A percentile compares a stretch with the other conserved stretches of the same genome.
Evolutionary conservation across 768 basidiomycete species (phyloP).

Genomic region (Suillus discolor): DNA sequence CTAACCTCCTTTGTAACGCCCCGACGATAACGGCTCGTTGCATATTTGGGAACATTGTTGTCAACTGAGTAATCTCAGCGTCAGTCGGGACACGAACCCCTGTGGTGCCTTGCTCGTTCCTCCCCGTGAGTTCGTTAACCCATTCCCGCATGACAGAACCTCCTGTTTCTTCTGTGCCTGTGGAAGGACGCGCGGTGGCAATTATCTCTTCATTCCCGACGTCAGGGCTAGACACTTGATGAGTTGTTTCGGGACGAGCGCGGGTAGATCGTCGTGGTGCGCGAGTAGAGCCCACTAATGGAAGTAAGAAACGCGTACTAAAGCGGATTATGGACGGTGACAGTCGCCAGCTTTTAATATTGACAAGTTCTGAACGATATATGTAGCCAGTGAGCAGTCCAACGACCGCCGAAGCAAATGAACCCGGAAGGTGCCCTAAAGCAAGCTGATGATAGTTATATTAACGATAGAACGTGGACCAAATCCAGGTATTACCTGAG

Average conservation of each 20-base stretch:
- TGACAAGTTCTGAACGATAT: slow-evolving; percentile 82
- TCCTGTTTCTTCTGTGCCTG: slow-evolving; percentile 31
- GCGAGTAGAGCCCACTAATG: slow-evolving; percentile 66
- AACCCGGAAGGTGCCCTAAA: slow-evolving; percentile 66
- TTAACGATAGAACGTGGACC: slow-evolving; percentile 13
- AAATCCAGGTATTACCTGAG: slow-evolving; percentile 52
- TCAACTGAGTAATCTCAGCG: slow-evolving; percentile 72
- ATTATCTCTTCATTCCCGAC: slow-evolving; percentile 58
- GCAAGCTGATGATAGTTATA: slow-evolving; percentile 53
- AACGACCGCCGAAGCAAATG: slow-evolving; percentile 58
- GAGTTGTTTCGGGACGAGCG: slow-evolving; percentile 64
- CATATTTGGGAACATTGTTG: slow-evolving; percentile 83
- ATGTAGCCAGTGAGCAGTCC: slow-evolving; percentile 74
- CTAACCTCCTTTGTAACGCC: slow-evolving; percentile 83
- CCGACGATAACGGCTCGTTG: slow-evolving; percentile 71
- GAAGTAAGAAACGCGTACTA: slow-evolving; percentile 57
- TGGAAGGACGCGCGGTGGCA: slow-evolving; percentile 56
- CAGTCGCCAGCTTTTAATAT: slow-evolving; percentile 79
- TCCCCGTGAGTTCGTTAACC: slow-evolving; percentile 79
- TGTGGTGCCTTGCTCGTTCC: slow-evolving; percentile 51
- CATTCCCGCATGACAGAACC: slow-evolving; percentile 72
- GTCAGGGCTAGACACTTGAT: slow-evolving; percentile 19
- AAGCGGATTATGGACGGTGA: slow-evolving; percentile 60
- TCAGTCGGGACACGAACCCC: slow-evolving; percentile 74
- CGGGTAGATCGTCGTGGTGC: slow-evolving; percentile 69